Percentiles rank a stretch among this genome's conserved stretches.
Evolutionary conservation across 2,329 filamentous ascomycete species (phyloP).

Genomic region (Claviceps pusilla): DNA sequence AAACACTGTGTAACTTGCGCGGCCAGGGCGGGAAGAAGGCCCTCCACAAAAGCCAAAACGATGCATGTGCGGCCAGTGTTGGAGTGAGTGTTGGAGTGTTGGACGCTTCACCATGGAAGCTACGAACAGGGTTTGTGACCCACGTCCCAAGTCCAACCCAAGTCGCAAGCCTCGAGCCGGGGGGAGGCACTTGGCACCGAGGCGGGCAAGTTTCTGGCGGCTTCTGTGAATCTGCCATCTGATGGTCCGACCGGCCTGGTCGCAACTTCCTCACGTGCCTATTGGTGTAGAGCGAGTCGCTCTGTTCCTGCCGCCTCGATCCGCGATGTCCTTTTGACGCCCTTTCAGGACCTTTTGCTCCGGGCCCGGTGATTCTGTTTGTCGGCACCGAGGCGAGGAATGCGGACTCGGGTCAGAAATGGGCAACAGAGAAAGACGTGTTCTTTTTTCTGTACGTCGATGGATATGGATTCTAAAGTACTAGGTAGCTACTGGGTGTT

Average conservation of each 20-base stretch:
- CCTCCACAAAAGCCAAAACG: neutral
- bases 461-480: neutral
- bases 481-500: too few species aligned
- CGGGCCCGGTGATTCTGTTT: neutral
- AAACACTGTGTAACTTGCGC: conserved; percentile 1
- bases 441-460: neutral
- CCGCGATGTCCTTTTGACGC: neutral
- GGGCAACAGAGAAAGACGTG: neutral
- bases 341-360: neutral
- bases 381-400: neutral
- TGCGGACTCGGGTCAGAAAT: neutral
- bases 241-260: neutral
- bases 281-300: neutral
- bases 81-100: neutral
- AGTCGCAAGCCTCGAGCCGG: neutral
- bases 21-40: neutral
- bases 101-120: neutral
- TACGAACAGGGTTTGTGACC: neutral
- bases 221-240: neutral
- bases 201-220: too few species aligned
- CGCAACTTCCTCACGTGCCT: neutral
- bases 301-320: neutral
- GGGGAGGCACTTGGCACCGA: neutral
- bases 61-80: neutral
- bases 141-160: neutral